These are phyloP conservation scores for Phyllosticta paracitricarpa DNA, from an alignment of 2,329 filamentous ascomycete species.

Conservation along the genomic window DNA sequence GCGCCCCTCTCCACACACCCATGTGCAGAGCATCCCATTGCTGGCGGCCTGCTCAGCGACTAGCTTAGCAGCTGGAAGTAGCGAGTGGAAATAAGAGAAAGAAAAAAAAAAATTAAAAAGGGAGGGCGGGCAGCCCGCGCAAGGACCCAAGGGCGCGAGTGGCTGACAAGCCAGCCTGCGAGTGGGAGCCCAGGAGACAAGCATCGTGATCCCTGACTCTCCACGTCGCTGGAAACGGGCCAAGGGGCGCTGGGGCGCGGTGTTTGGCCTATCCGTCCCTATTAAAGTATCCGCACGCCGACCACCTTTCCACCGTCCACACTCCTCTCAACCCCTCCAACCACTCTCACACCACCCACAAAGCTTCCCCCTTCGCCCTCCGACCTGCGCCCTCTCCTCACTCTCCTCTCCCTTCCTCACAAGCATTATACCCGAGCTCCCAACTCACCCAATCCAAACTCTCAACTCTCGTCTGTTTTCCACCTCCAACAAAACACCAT, in stretches of 20 bases:
- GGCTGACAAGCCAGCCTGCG: neutral
- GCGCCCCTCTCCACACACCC: neutral
- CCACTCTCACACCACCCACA: conserved; percentile 6
- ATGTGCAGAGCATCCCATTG: neutral
- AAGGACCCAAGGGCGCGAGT: neutral
- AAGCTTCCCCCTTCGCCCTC: conserved; percentile 1
- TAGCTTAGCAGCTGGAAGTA: neutral
- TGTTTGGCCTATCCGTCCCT: neutral
- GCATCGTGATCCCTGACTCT: neutral
- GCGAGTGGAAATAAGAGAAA: neutral
- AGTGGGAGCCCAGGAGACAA: neutral
- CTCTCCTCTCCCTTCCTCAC: neutral
- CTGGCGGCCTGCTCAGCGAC: neutral
- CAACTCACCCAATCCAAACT: neutral
- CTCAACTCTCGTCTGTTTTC: conserved; percentile 6
- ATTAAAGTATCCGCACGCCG: neutral
- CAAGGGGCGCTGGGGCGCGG: neutral
- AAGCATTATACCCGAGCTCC: conserved; percentile 5
- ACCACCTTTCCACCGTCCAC: neutral
- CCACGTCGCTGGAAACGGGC: neutral
- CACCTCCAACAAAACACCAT: conserved; percentile 6
- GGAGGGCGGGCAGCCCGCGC: neutral
- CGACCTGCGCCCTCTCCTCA: neutral
- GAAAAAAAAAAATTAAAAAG: neutral
- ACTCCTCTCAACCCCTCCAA: neutral